Base-by-base conservation (phyloP, 2,329 filamentous ascomycete genomes). In the Aspergillus clavatus region DNA sequence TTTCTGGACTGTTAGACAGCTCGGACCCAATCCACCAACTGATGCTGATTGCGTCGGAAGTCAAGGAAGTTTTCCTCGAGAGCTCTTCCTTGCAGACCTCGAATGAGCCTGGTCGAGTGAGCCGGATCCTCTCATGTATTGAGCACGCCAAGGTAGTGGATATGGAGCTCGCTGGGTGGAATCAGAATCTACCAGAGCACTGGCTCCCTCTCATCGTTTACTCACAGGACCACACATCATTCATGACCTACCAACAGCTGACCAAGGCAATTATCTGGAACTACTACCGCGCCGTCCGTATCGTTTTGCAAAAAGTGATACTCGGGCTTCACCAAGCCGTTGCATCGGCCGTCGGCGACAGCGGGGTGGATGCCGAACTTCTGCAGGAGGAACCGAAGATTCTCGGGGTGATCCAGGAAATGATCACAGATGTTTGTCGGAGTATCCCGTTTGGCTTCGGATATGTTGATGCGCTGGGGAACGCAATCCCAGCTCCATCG, bases 181-280 rank as follows among this genome's bases (percentile, higher is more conserved):
- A 57, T 22, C 52, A 62, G 19, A 50, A 53, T 22, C 46, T 67
- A 1, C 57, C 65, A 2, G 58, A 66, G 5, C 45, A 51, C 33
- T 67, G 65, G 63, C 55, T 69, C 4, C 64, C 65, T 2, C 51
- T 65, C 10, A 48, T 61, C 10, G 56, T 63, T 38, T 58, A 63
- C 36, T 60, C 61, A 4, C 41, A 48, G 7, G 53, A 57, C 10
- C 62, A 60, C 7, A 60, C 62, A 8, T 43, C 56, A 1, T 45
- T 68, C 1, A 53, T 69, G 14, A 65, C 65, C 7, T 67, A 68
- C 40, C 56, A 59, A n/a, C 52, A 51, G 23, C 48, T 60, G 31
- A 55, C 55, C 11, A 53, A 56, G 24, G 60, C 55, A 14, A 50
- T 56, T 3, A 45, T 68, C 18, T 68, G 66, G 66, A 61, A 60